Percentiles rank a stretch among this genome's conserved stretches.
Evolutionary conservation across 176 grass and related monocot genomes (phyloP).

Genomic region (Eragrostis curvula): DNA sequence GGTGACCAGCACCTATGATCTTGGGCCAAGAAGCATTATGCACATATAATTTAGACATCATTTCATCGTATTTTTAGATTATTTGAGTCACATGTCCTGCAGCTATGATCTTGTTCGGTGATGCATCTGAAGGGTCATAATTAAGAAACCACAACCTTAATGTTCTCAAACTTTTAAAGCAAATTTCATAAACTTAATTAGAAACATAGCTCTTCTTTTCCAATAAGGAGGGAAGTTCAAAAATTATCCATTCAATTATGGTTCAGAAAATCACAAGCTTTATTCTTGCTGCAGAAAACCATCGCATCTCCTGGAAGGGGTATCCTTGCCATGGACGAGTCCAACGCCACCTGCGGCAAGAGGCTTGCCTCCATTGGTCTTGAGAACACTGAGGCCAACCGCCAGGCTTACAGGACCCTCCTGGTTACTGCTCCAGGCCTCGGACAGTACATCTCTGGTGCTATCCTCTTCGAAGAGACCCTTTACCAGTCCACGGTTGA

Average conservation of each 20-base stretch:
- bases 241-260: neutral
- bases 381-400: slow-evolving; percentile 98
- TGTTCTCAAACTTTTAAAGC: neutral
- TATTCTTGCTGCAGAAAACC: slow-evolving; percentile 75
- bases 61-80: neutral
- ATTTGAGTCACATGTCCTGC: neutral
- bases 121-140: slow-evolving; percentile 19
- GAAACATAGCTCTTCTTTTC: neutral
- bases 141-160: neutral
- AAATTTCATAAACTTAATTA: slow-evolving; percentile 1
- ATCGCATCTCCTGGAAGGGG: slow-evolving; percentile 92
- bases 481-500: slow-evolving; percentile 96
- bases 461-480: slow-evolving; percentile 99
- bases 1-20: neutral
- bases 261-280: slow-evolving; percentile 30
- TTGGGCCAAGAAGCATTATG: slow-evolving; percentile 14
- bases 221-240: neutral
- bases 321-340: slow-evolving; percentile 98
- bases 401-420: slow-evolving; percentile 94
- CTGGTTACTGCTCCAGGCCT: slow-evolving; percentile 71
- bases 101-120: neutral
- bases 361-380: slow-evolving; percentile 92
- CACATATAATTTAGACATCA: neutral
- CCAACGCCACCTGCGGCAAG: slow-evolving; percentile 96
- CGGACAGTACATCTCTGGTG: slow-evolving; percentile 93